Percentiles rank a stretch among this genome's conserved stretches.
Evolutionary conservation across 345 rosid species (phyloP).

Genomic region (Nephelium lappaceum): DNA sequence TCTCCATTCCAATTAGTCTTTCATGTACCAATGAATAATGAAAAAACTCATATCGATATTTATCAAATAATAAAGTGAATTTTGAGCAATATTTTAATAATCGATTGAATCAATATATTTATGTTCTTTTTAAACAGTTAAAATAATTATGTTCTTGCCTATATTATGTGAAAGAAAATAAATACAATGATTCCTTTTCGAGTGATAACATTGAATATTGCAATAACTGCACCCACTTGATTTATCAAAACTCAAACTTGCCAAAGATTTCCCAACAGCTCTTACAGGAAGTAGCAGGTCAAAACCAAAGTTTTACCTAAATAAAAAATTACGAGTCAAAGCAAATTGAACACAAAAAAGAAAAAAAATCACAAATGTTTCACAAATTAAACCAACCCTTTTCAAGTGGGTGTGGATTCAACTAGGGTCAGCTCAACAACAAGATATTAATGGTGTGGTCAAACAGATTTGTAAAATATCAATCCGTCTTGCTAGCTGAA

Average conservation of each 20-base stretch:
- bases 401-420: conserved; percentile 27
- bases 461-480: neutral
- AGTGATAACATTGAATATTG: neutral
- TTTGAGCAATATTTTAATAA: too few relatives aligned
- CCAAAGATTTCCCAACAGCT: neutral
- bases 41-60: too few relatives aligned
- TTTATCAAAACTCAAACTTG: neutral
- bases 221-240: neutral
- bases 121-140: neutral
- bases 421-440: conserved; percentile 24
- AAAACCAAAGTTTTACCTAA: conserved; percentile 16
- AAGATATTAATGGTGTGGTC: neutral
- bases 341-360: conserved; percentile 5
- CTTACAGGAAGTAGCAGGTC: conserved; percentile 5
- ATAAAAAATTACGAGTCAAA: neutral
- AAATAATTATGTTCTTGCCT: neutral
- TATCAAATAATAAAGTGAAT: too few relatives aligned
- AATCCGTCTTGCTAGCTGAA: conserved; percentile 8
- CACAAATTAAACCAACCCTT: conserved; percentile 6
- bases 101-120: too few relatives aligned
- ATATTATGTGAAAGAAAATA: neutral
- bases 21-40: neutral
- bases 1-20: neutral
- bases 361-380: neutral
- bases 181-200: neutral